Evolutionary conservation across 768 basidiomycete genomes (phyloP).

Genomic region (Boletus tylopilopsis): DNA sequence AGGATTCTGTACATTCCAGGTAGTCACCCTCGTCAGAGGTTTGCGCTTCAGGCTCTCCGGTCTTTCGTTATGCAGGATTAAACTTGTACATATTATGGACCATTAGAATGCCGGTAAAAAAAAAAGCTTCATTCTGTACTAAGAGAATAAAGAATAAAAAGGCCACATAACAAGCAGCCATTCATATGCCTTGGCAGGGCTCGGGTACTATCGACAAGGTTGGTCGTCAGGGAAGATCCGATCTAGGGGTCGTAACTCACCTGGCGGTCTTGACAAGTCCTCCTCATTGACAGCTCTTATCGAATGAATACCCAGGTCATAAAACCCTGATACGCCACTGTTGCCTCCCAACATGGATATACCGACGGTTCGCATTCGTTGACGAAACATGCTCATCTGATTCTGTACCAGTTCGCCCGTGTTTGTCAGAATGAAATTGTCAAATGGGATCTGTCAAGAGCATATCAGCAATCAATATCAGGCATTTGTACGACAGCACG

Average conservation of each 20-base stretch:
- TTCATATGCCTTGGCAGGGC: conserved; percentile 22
- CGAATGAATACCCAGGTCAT: conserved; percentile 79
- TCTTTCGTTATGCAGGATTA: conserved; percentile 9
- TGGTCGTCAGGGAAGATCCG: neutral
- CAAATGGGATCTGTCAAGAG: conserved; percentile 68
- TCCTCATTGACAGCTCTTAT: conserved; percentile 81
- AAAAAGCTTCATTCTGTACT: neutral
- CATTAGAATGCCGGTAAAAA: conserved; percentile 2
- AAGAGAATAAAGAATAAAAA: neutral
- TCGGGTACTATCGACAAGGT: conserved; percentile 17
- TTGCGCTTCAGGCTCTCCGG: neutral
- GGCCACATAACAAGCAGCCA: neutral
- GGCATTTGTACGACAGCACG: neutral
- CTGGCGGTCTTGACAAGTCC: conserved; percentile 39
- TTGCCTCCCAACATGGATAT: conserved; percentile 87
- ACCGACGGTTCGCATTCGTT: conserved; percentile 76
- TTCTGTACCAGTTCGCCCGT: conserved; percentile 64
- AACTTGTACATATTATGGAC: conserved; percentile 23
- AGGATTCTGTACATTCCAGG: conserved; percentile 12
- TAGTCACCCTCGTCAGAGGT: conserved; percentile 5
- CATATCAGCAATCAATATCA: conserved; percentile 3
- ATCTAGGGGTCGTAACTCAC: conserved; percentile 21
- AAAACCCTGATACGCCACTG: conserved; percentile 66
- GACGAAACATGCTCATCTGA: conserved; percentile 73
- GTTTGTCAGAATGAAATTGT: conserved; percentile 71